Conservation (phyloP, 169 alveolate species). For the Plasmodium malariae region DNA sequence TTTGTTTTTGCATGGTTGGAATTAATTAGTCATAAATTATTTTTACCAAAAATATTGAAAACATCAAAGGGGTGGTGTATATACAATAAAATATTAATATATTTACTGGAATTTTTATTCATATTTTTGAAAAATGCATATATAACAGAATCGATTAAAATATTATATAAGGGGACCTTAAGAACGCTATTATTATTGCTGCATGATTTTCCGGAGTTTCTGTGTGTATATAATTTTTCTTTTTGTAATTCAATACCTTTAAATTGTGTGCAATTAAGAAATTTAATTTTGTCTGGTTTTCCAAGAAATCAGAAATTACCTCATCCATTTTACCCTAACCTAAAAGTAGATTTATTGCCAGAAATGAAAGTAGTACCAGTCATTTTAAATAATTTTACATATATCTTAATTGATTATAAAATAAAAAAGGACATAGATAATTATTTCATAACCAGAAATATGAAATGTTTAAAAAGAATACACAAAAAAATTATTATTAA, state of each 20-base stretch:
- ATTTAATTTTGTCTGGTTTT: slow-evolving; percentile 92
- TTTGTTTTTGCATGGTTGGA: slow-evolving; percentile 97
- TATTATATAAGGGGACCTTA: slow-evolving; percentile 79
- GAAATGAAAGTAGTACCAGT: slow-evolving; percentile 91
- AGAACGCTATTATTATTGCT: slow-evolving; percentile 91
- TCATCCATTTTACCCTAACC: slow-evolving; percentile 89
- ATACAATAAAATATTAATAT: slow-evolving; percentile 82
- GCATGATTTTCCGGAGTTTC: slow-evolving; percentile 97
- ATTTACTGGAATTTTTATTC: slow-evolving; percentile 78
- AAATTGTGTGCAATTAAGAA: slow-evolving; percentile 92
- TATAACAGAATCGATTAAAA: slow-evolving; percentile 48
- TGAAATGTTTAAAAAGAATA: slow-evolving; percentile 40
- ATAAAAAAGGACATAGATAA: slow-evolving; percentile 72
- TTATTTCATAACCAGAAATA: slow-evolving; percentile 47
- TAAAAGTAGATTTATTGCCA: slow-evolving; percentile 92
- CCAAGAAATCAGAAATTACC: slow-evolving; percentile 92
- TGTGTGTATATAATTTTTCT: slow-evolving; percentile 92
- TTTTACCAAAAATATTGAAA: slow-evolving; percentile 90
- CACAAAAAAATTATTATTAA: slow-evolving; percentile 78
- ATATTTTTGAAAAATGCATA: slow-evolving; percentile 78
- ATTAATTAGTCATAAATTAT: slow-evolving; percentile 92
- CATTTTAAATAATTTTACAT: slow-evolving; percentile 77
- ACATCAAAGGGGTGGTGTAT: slow-evolving; percentile 85
- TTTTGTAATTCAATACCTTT: slow-evolving; percentile 92
- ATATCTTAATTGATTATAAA: slow-evolving; percentile 76